Conservation (phyloP, 1,284 basidiomycete genomes). For the Pisolithus thermaeus region DNA sequence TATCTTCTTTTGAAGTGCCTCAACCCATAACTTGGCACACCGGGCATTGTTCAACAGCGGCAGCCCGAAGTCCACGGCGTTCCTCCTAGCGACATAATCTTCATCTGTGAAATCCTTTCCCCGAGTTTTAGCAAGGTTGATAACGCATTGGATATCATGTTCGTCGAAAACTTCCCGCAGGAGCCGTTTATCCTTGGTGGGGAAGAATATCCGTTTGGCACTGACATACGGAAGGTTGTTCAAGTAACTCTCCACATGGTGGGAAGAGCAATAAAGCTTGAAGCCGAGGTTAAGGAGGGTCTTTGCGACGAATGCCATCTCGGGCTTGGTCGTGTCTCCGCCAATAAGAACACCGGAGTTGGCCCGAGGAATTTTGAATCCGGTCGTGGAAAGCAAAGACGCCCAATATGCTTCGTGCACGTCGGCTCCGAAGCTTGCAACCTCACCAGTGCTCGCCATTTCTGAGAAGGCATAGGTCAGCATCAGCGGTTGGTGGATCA, state of each 20-base stretch:
- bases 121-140: conserved; percentile 87
- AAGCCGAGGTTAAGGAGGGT: conserved; percentile 77
- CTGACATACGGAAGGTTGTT: conserved; percentile 76
- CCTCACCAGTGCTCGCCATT: conserved; percentile 99
- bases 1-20: conserved; percentile 86
- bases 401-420: conserved; percentile 98
- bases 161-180: conserved; percentile 91
- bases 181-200: conserved; percentile 94
- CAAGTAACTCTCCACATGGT: conserved; percentile 77
- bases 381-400: conserved; percentile 81
- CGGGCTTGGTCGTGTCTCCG: conserved; percentile 78
- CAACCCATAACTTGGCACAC: conserved; percentile 87
- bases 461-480: conserved; percentile 42
- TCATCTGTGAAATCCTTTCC: conserved; percentile 82
- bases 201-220: conserved; percentile 93
- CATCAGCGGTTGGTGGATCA: neutral
- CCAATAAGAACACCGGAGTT: conserved; percentile 84
- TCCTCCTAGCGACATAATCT: conserved; percentile 91
- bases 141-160: conserved; percentile 91
- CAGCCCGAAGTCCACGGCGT: conserved; percentile 88
- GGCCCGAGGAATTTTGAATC: conserved; percentile 83
- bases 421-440: conserved; percentile 95
- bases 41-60: conserved; percentile 90
- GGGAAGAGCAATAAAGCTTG: conserved; percentile 87
- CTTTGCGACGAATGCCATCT: conserved; percentile 78